Evolutionary conservation across 805 yeast species (phyloP).

Genomic region (Metschnikowia shivogae): DNA sequence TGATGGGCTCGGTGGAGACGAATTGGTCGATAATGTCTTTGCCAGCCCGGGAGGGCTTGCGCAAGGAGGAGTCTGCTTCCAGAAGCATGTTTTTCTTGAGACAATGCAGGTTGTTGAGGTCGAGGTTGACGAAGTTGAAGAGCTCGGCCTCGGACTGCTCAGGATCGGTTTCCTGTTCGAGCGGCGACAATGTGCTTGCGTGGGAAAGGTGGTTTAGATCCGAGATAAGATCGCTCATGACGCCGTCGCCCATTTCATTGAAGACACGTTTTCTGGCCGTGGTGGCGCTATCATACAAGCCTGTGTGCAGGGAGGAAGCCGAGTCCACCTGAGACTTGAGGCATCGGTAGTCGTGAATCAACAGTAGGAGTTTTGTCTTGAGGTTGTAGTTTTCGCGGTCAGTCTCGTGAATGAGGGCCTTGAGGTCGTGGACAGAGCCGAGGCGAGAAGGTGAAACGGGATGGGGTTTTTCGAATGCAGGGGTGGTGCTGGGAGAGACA

Average conservation of each 20-base stretch:
- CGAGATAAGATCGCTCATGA: constrained; percentile 25
- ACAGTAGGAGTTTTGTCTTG: constrained; percentile 30
- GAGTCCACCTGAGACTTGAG: constrained; percentile 29
- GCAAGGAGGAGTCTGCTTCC: neutral
- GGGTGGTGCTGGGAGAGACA: neutral
- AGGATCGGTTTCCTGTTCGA: constrained; percentile 2
- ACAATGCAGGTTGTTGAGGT: constrained; percentile 15
- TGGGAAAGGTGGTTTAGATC: constrained; percentile 28
- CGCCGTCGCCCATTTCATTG: constrained; percentile 18
- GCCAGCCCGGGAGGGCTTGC: neutral
- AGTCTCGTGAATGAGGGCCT: constrained; percentile 17
- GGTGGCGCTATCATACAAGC: constrained; percentile 17
- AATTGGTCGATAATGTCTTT: neutral
- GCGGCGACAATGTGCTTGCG: constrained; percentile 12
- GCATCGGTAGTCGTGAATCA: constrained; percentile 39
- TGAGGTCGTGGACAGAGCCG: constrained; percentile 12
- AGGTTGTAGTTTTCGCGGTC: constrained; percentile 34
- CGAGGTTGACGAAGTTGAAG: constrained; percentile 26
- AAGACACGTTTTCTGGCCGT: constrained; percentile 17
- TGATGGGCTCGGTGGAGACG: neutral
- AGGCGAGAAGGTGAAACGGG: neutral
- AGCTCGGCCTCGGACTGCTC: constrained; percentile 15
- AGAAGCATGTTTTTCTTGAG: neutral
- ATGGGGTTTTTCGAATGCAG: neutral
- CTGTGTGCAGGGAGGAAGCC: constrained; percentile 5